Evolutionary conservation across 371 early-diverging fungal species (phyloP).

Genomic region (Syncephalastrum monosporum): DNA sequence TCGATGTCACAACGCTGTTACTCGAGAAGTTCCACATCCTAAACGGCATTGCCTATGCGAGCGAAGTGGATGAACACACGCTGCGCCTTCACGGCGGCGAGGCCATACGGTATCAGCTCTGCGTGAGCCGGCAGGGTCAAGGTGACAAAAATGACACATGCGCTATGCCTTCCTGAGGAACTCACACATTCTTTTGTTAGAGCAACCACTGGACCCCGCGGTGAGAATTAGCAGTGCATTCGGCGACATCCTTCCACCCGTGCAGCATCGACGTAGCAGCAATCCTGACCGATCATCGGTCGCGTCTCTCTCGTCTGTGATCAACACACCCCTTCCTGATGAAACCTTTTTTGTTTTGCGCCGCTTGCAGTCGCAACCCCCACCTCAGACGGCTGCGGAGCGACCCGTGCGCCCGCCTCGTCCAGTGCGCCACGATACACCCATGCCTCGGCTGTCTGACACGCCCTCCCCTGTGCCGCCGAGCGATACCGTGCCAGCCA

Average conservation of each 20-base stretch:
- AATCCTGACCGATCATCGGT: constrained; percentile 47
- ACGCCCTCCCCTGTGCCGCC: constrained; percentile 3
- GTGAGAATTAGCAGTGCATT: constrained; percentile 34
- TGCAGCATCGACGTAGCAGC: constrained; percentile 33
- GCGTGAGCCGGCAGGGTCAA: constrained; percentile 23
- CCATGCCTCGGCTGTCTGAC: constrained; percentile 22
- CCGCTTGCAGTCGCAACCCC: constrained; percentile 11
- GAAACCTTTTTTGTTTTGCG: constrained; percentile 44
- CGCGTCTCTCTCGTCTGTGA: constrained; percentile 33
- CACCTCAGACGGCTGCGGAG: constrained; percentile 3
- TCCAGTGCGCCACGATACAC: constrained; percentile 44
- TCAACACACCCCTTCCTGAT: constrained; percentile 24
- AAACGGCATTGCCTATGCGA: constrained; percentile 45
- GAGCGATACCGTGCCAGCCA: not conserved
- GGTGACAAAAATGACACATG: constrained; percentile 10
- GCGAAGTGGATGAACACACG: constrained; percentile 20
- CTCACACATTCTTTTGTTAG: constrained; percentile 9
- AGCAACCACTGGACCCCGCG: constrained; percentile 16
- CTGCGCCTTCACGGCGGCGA: constrained; percentile 27
- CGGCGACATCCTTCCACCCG: constrained; percentile 32
- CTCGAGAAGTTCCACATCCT: constrained; percentile 50
- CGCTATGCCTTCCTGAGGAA: not conserved
- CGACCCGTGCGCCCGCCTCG: constrained; percentile 36
- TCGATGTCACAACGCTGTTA: constrained; percentile 33
- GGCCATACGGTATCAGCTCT: constrained; percentile 29